phyloP scores from a whole-genome alignment of 192 early-diverging fungal genomes.

The Entomortierella parvispora region DNA sequence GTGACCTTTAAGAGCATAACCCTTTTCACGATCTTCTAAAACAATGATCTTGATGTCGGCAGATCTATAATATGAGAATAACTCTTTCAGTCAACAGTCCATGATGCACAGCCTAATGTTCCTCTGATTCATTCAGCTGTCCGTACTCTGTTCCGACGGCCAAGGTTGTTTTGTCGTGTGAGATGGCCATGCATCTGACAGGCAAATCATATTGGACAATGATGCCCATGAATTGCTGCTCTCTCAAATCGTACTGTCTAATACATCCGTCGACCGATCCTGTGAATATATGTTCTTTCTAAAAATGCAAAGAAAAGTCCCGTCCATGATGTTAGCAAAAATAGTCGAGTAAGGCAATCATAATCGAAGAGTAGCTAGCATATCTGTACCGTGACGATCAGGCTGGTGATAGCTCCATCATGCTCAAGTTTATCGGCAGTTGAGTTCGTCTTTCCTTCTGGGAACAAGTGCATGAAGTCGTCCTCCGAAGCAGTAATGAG shows the following conservation, averaged over 20 bases:
- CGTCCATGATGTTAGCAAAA: too few relatives aligned
- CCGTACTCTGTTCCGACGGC: slow-evolving; percentile 44
- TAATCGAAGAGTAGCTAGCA: too few relatives aligned
- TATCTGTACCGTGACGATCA: slow-evolving; percentile 35
- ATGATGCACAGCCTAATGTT: too few relatives aligned
- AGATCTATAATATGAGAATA: not conserved
- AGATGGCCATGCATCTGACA: slow-evolving; percentile 35
- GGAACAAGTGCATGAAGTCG: slow-evolving; percentile 17
- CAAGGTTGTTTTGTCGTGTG: slow-evolving; percentile 10
- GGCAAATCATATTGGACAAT: slow-evolving; percentile 18
- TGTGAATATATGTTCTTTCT: slow-evolving; percentile 16
- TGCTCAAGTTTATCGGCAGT: slow-evolving; percentile 15
- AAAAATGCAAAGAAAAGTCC: not conserved
- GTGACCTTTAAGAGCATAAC: slow-evolving; percentile 39
- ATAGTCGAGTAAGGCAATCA: too few relatives aligned
- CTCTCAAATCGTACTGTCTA: slow-evolving; percentile 16
- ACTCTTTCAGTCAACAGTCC: not conserved
- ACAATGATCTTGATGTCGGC: slow-evolving; percentile 37
- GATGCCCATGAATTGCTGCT: slow-evolving; percentile 8
- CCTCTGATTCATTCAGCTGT: too few relatives aligned
- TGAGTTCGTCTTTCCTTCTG: not conserved
- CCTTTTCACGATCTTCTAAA: slow-evolving; percentile 32
- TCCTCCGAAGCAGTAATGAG: slow-evolving; percentile 25
- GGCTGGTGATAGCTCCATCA: slow-evolving; percentile 13
- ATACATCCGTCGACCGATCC: slow-evolving; percentile 23